phyloP scores from a whole-genome alignment of 2,329 filamentous ascomycete genomes.

The Sclerotinia subarctica region DNA sequence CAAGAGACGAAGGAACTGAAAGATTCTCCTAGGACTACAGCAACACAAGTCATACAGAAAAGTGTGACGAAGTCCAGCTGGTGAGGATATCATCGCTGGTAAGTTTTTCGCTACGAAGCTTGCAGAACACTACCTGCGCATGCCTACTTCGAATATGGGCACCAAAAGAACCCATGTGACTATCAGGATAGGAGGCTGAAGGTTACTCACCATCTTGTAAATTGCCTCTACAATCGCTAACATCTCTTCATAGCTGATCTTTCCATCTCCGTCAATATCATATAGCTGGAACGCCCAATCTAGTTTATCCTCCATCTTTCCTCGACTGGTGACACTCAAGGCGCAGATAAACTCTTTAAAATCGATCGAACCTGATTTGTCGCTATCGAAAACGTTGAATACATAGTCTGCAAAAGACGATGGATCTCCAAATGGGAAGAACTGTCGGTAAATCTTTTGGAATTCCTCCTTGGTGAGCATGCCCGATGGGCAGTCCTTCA shows the following conservation, averaged over 20 bases:
- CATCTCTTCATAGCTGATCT: slow-evolving; percentile 99
- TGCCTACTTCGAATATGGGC: background rate
- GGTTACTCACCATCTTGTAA: slow-evolving; percentile 86
- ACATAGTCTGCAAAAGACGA: slow-evolving; percentile 98
- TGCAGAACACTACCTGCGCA: background rate
- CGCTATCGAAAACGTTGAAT: slow-evolving; percentile 97
- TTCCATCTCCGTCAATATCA: slow-evolving; percentile 97
- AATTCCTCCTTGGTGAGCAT: slow-evolving; percentile 98
- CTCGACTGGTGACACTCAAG: slow-evolving; percentile 90
- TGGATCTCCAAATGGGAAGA: slow-evolving; percentile 97
- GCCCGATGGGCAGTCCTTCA: slow-evolving; percentile 96
- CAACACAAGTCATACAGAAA: background rate
- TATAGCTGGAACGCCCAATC: slow-evolving; percentile 99
- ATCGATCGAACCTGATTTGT: slow-evolving; percentile 96
- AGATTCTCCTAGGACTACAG: background rate
- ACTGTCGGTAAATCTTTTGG: slow-evolving; percentile 99
- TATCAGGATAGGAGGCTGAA: background rate
- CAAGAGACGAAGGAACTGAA: background rate
- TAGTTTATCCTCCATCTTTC: slow-evolving; percentile 99
- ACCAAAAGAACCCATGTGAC: background rate
- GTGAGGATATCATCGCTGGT: background rate
- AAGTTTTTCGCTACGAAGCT: background rate
- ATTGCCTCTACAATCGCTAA: slow-evolving; percentile 97
- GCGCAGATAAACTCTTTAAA: slow-evolving; percentile 99
- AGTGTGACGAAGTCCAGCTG: background rate